These are phyloP conservation scores for Haplosporangium sp. DNA, from an alignment of 371 early-diverging fungal genomes.

Conservation along the genomic window DNA sequence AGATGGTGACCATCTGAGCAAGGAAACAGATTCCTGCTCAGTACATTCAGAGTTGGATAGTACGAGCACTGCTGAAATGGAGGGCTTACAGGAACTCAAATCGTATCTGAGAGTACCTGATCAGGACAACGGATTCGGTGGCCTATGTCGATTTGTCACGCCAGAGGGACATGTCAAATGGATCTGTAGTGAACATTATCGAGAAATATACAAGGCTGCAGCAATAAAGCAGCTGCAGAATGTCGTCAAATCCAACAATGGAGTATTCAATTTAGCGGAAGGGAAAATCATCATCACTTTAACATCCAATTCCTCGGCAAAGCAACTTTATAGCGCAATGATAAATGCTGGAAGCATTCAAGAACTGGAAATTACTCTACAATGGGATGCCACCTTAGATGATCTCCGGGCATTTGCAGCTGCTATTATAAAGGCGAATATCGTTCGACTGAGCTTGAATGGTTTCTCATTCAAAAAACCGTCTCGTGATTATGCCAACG, in stretches of 20 bases:
- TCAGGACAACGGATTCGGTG: slow-evolving; percentile 3
- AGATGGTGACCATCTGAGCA: background rate
- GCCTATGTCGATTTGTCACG: slow-evolving; percentile 18
- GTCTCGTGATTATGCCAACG: background rate
- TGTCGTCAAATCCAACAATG: background rate
- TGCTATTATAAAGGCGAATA: slow-evolving; percentile 1
- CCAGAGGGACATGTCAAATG: slow-evolving; percentile 27
- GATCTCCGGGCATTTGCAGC: slow-evolving; percentile 10
- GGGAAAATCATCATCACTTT: slow-evolving; percentile 1
- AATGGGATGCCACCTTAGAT: slow-evolving; percentile 16
- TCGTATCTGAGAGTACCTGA: slow-evolving; percentile 5
- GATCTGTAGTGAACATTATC: slow-evolving; percentile 25
- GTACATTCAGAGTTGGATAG: background rate
- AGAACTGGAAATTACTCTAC: slow-evolving; percentile 6
- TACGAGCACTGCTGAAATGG: background rate
- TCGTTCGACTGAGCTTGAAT: slow-evolving; percentile 7
- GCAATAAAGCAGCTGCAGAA: background rate
- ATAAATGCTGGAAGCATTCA: background rate
- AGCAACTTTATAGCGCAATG: slow-evolving; percentile 5
- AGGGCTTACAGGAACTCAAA: slow-evolving; percentile 5
- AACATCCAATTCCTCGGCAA: background rate
- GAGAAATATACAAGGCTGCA: background rate
- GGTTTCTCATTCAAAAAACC: slow-evolving; percentile 5
- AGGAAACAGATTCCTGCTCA: background rate
- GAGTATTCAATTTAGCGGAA: background rate